These are phyloP conservation scores for Eutrema heterophyllum DNA, from an alignment of 345 rosid species.

Conservation along the genomic window DNA sequence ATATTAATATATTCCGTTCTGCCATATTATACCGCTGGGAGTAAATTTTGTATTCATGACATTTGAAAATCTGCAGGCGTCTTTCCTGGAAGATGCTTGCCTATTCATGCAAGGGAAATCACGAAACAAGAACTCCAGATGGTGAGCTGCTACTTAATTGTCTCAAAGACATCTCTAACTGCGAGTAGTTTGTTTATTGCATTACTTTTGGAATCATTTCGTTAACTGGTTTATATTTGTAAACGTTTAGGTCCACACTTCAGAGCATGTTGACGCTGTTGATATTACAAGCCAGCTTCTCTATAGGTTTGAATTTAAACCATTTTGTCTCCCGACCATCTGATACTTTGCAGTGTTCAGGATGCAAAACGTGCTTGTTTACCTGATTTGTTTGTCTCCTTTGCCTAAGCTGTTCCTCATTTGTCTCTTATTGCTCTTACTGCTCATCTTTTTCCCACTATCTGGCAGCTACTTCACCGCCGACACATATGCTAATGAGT, in stretches of 20 bases:
- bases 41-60: neutral
- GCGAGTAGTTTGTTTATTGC: neutral
- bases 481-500: conserved; percentile 94
- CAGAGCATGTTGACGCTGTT: conserved; percentile 75
- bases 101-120: conserved; percentile 85
- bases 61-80: conserved; percentile 53
- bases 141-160: conserved; percentile 41
- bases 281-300: conserved; percentile 62
- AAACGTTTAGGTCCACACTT: conserved; percentile 65
- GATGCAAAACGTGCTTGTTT: neutral
- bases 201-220: conserved; percentile 2
- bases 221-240: conserved; percentile 19
- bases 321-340: neutral
- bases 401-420: neutral
- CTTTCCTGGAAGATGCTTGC: conserved; percentile 88
- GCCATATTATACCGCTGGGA: neutral
- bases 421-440: neutral
- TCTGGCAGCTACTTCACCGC: conserved; percentile 88
- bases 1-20: neutral
- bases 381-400: neutral
- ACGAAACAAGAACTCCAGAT: conserved; percentile 72
- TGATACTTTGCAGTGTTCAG: conserved; percentile 4
- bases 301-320: conserved; percentile 49
- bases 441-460: neutral
- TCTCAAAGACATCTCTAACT: neutral